Evolutionary conservation across 345 rosid genomes (phyloP).

Genomic region (Murraya paniculata): DNA sequence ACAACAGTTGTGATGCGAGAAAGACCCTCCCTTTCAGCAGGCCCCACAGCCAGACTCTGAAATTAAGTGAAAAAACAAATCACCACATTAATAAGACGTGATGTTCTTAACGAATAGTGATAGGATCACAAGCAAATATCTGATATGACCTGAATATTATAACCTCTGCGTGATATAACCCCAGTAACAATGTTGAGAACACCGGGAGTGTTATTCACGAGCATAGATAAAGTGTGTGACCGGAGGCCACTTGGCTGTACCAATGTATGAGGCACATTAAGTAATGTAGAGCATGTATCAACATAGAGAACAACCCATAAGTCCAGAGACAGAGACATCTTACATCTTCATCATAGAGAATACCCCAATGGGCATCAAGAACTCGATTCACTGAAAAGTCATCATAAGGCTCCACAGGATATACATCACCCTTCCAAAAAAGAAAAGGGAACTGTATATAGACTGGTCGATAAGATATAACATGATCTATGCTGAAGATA

Average conservation of each 20-base stretch:
- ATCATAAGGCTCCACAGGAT: constrained; percentile 78
- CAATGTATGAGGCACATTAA: not conserved
- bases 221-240: constrained; percentile 79
- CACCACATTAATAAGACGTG: not conserved
- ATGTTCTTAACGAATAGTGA: not conserved
- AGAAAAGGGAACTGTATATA: constrained; percentile 3
- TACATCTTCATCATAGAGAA: constrained; percentile 86
- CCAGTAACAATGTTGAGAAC: constrained; percentile 86
- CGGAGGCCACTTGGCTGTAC: constrained; percentile 74
- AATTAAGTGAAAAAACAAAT: constrained; percentile 1
- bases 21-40: constrained; percentile 61
- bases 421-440: constrained; percentile 77
- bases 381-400: constrained; percentile 45
- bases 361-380: constrained; percentile 98
- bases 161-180: constrained; percentile 80
- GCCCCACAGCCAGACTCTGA: constrained; percentile 76
- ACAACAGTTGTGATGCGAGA: constrained; percentile 76
- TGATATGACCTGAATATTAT: constrained; percentile 72
- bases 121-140: not conserved
- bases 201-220: constrained; percentile 78
- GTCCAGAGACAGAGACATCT: constrained; percentile 22
- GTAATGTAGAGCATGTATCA: not conserved
- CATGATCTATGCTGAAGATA: constrained; percentile 2
- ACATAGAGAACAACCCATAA: not conserved
- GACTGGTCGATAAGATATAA: not conserved